Conservation (phyloP, 2,329 filamentous ascomycete species). For the Epichloe coenophiala region DNA sequence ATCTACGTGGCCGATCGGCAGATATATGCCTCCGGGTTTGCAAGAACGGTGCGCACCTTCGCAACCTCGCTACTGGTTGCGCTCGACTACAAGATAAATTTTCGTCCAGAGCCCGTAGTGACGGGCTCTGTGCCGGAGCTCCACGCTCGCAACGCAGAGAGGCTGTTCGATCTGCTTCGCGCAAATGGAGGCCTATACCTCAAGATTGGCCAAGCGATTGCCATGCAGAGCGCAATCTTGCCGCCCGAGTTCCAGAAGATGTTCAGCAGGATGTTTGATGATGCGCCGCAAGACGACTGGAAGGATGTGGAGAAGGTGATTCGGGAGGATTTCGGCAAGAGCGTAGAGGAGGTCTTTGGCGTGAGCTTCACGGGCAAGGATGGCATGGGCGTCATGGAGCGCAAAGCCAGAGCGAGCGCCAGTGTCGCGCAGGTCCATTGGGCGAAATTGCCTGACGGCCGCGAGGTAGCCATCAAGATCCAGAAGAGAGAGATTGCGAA, state of each 20-base stretch:
- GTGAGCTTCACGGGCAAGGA: slow-evolving; percentile 66
- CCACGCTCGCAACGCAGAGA: slow-evolving; percentile 71
- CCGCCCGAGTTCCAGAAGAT: slow-evolving; percentile 92
- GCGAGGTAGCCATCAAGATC: slow-evolving; percentile 89
- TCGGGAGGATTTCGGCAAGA: slow-evolving; percentile 74
- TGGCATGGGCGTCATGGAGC: slow-evolving; percentile 50
- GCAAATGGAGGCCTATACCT: slow-evolving; percentile 87
- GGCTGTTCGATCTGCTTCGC: slow-evolving; percentile 67
- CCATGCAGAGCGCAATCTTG: slow-evolving; percentile 91
- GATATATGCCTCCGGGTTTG: slow-evolving; percentile 66
- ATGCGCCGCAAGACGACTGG: slow-evolving; percentile 89
- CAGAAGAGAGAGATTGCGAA: slow-evolving; percentile 89
- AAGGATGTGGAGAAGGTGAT: slow-evolving; percentile 74
- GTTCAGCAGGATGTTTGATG: slow-evolving; percentile 95
- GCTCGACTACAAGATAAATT: slow-evolving; percentile 93
- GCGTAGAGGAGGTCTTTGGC: slow-evolving; percentile 82
- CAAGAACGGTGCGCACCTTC: slow-evolving; percentile 72
- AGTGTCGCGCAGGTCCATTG: slow-evolving; percentile 96
- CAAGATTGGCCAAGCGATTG: slow-evolving; percentile 96
- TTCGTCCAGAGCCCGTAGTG: slow-evolving; percentile 62
- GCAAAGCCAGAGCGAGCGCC: slow-evolving; percentile 56
- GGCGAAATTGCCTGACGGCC: slow-evolving; percentile 72
- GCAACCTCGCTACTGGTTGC: slow-evolving; percentile 66
- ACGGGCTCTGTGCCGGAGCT: slow-evolving; percentile 63
- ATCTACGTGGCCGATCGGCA: slow-evolving; percentile 58